A percentile compares a stretch with the other conserved stretches of the same genome.
Conservation (phyloP, 768 basidiomycete genomes). For the Coprinellus aureogranulatus region DNA sequence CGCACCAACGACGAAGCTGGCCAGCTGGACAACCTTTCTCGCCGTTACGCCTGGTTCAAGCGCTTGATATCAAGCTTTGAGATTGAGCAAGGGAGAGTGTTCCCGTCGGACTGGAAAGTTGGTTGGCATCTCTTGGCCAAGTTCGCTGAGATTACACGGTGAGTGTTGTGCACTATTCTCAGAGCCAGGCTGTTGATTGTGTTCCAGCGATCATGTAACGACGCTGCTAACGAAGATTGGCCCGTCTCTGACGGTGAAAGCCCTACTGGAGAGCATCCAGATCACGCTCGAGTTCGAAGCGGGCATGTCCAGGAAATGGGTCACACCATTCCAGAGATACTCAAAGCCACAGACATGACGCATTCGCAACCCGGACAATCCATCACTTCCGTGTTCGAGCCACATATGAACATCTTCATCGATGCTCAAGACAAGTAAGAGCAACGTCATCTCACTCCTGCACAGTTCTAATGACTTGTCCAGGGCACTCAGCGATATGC, state of each 20-base stretch:
- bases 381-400: constrained; percentile 89
- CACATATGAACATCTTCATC: constrained; percentile 89
- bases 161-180: too few relatives aligned
- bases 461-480: neutral
- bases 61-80: constrained; percentile 83
- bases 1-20: constrained; percentile 92
- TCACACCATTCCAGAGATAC: constrained; percentile 68
- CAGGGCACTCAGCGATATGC: constrained; percentile 88
- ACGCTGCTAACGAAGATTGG: constrained; percentile 77
- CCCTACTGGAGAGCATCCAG: constrained; percentile 83
- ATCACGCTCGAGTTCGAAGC: constrained; percentile 86
- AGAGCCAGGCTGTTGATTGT: neutral
- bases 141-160: constrained; percentile 92
- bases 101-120: constrained; percentile 85
- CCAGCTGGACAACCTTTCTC: constrained; percentile 89
- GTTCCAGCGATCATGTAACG: constrained; percentile 74
- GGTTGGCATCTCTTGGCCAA: constrained; percentile 77
- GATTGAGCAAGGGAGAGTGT: constrained; percentile 77
- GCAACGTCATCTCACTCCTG: constrained; percentile 15
- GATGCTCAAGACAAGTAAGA: constrained; percentile 91
- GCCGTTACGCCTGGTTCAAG: constrained; percentile 94
- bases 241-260: constrained; percentile 67
- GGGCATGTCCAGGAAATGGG: constrained; percentile 79
- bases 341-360: constrained; percentile 49
- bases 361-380: constrained; percentile 57